A percentile compares a stretch with the other conserved stretches of the same genome.
Evolutionary conservation across 73 alveolate genomes (phyloP).

Genomic region (Urostyla sp.): DNA sequence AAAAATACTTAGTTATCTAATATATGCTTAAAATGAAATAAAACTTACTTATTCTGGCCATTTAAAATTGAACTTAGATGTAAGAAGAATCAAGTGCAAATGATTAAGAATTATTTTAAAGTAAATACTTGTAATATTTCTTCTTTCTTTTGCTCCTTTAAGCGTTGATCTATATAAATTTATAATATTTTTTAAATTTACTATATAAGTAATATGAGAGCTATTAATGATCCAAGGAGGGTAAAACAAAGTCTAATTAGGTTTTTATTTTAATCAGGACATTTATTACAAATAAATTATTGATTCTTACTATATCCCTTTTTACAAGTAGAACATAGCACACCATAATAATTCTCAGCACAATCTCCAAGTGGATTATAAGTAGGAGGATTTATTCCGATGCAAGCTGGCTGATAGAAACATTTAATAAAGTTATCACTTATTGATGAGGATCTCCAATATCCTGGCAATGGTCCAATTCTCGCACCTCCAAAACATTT

Average conservation of each 20-base stretch:
- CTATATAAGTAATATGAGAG: not conserved
- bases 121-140: not conserved
- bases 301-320: not conserved
- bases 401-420: slow-evolving; percentile 51
- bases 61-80: not conserved
- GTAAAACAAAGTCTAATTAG: not conserved
- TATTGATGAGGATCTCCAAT: slow-evolving; percentile 66
- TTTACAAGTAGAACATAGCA: slow-evolving; percentile 41
- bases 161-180: slow-evolving; percentile 6
- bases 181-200: not conserved
- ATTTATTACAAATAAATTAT: slow-evolving; percentile 3
- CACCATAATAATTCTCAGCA: slow-evolving; percentile 32
- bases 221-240: too few relatives aligned
- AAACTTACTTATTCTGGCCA: too few relatives aligned
- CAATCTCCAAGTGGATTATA: slow-evolving; percentile 20
- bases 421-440: slow-evolving; percentile 59
- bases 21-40: too few relatives aligned
- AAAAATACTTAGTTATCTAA: not conserved
- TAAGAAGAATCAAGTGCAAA: not conserved
- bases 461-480: slow-evolving; percentile 52
- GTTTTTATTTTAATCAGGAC: slow-evolving; percentile 8
- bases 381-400: slow-evolving; percentile 24
- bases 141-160: not conserved
- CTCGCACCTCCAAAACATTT: slow-evolving; percentile 41
- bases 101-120: slow-evolving; percentile 15